Percentiles rank a stretch among this genome's conserved stretches.
Evolutionary conservation across 768 basidiomycete genomes (phyloP).

Genomic region (Xerocomellus dryophilus): DNA sequence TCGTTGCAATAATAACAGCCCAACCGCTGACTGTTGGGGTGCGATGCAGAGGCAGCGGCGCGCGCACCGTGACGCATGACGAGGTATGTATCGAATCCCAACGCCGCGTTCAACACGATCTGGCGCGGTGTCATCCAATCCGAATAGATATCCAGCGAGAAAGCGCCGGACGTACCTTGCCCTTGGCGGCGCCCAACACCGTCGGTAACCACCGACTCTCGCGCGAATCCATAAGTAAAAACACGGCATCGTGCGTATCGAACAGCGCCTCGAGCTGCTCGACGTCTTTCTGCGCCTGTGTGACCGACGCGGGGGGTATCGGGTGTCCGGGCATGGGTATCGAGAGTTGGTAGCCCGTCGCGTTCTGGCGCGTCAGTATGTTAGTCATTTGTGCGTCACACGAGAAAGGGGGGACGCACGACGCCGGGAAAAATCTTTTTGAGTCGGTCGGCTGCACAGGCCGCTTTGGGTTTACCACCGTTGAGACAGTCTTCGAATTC

Average conservation of each 20-base stretch:
- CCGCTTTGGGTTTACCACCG: constrained; percentile 92
- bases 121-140: constrained; percentile 28
- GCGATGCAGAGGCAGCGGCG: constrained; percentile 20
- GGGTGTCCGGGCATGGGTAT: constrained; percentile 99
- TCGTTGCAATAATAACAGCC: constrained; percentile 99
- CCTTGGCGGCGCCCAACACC: constrained; percentile 77
- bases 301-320: constrained; percentile 56
- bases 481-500: constrained; percentile 91
- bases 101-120: constrained; percentile 91
- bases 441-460: constrained; percentile 79
- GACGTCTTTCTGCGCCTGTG: constrained; percentile 65
- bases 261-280: constrained; percentile 71
- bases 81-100: constrained; percentile 94
- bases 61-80: constrained; percentile 94
- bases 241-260: constrained; percentile 84
- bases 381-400: no score
- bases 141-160: neutral
- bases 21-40: constrained; percentile 40
- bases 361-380: constrained; percentile 51
- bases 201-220: constrained; percentile 97
- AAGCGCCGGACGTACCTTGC: constrained; percentile 53
- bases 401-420: constrained; percentile 44
- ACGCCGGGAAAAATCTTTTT: constrained; percentile 92
- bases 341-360: constrained; percentile 70
- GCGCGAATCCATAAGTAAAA: constrained; percentile 96